Percentiles rank a stretch among this genome's conserved stretches.
Conservation (phyloP, 148 eudicot species). For the Chenopodium formosanum region DNA sequence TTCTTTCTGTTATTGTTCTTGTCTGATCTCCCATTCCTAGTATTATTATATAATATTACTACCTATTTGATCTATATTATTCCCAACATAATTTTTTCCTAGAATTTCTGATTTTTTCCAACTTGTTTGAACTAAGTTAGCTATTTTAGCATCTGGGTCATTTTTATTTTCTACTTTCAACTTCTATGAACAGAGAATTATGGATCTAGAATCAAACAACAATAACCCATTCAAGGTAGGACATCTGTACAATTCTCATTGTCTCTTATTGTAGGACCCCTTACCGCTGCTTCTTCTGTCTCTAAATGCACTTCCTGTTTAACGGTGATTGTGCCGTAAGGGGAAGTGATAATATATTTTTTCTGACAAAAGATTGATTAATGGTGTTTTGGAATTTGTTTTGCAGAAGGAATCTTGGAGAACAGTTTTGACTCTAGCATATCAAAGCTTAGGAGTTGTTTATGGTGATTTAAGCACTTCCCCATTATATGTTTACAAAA, state of each 20-base stretch:
- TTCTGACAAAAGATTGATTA: too few species aligned
- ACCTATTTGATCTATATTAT: too few species aligned
- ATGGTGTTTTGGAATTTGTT: neutral
- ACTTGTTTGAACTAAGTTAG: neutral
- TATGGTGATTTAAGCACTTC: conserved; percentile 85
- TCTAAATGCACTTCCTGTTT: too few species aligned
- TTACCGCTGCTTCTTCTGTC: neutral
- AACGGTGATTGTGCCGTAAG: too few species aligned
- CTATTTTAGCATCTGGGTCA: conserved; percentile 21
- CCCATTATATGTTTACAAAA: conserved; percentile 68
- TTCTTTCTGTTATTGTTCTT: conserved; percentile 4
- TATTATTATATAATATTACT: too few species aligned
- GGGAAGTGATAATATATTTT: too few species aligned
- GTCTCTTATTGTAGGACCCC: neutral
- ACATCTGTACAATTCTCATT: neutral
- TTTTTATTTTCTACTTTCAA: neutral
- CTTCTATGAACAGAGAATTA: neutral
- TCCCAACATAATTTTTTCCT: neutral
- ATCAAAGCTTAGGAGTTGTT: conserved; percentile 79
- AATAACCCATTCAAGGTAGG: conserved; percentile 30
- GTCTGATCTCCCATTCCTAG: neutral
- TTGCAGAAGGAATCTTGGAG: conserved; percentile 68
- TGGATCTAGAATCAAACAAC: conserved; percentile 29
- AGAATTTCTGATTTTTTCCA: neutral
- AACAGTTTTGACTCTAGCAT: conserved; percentile 55